phyloP scores from a whole-genome alignment of 306 rosid genomes.

The Comarum palustre region DNA sequence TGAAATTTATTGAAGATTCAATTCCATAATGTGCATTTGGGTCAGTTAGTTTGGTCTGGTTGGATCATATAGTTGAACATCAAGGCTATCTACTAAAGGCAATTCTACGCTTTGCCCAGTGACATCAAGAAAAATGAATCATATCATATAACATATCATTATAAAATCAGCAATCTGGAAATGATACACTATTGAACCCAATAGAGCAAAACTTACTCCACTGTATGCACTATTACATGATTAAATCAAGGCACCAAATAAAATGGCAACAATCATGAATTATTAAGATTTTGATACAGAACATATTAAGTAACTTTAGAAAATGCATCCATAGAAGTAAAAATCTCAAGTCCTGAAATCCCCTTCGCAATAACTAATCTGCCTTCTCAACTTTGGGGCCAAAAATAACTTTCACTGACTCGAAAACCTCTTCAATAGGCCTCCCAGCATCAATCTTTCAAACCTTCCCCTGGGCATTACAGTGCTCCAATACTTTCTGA shows the following conservation, averaged over 20 bases:
- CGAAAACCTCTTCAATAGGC: slow-evolving; percentile 80
- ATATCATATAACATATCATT: not conserved
- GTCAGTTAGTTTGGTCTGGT: not conserved
- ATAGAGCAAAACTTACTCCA: not conserved
- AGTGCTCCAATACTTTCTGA: slow-evolving; percentile 75
- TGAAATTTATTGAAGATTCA: not conserved
- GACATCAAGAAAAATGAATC: not conserved
- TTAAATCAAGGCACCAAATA: not conserved
- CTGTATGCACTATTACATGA: not conserved
- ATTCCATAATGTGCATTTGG: not conserved
- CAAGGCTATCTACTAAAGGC: not conserved
- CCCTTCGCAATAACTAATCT: not conserved
- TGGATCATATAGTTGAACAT: not conserved
- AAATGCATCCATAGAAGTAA: not conserved
- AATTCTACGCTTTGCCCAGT: not conserved
- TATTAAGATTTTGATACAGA: not conserved
- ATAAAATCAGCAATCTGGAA: not conserved
- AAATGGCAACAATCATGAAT: not conserved
- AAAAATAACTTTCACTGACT: slow-evolving; percentile 72
- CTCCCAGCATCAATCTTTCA: slow-evolving; percentile 77
- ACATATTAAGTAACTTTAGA: not conserved
- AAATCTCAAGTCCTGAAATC: not conserved
- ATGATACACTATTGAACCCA: not conserved
- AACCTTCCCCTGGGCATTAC: slow-evolving; percentile 73
- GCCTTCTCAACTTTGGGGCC: slow-evolving; percentile 76